Evolutionary conservation across 2,329 filamentous ascomycete genomes (phyloP).

Genomic region (Talaromyces sp.): DNA sequence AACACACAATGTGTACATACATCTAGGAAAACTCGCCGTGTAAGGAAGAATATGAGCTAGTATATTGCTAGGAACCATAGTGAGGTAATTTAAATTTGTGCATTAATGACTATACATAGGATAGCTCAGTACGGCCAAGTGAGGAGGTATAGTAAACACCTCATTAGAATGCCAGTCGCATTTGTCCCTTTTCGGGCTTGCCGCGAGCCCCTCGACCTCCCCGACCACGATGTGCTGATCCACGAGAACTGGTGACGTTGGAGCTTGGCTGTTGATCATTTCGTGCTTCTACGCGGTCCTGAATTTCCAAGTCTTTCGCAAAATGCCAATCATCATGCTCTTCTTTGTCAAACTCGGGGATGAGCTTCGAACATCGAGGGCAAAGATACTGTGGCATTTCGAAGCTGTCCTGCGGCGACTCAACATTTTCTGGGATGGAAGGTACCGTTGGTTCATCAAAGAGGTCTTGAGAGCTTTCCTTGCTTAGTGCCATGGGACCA

Average conservation of each 20-base stretch:
- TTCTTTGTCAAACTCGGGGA: slow-evolving; percentile 62
- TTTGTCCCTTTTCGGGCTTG: slow-evolving; percentile 41
- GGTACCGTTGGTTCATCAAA: neutral
- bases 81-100: no score
- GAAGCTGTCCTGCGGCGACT: neutral
- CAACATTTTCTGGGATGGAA: neutral
- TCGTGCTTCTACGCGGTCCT: slow-evolving; percentile 53
- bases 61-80: no score
- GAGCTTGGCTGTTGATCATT: slow-evolving; percentile 16
- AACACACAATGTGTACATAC: no score
- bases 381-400: slow-evolving; percentile 53
- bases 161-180: slow-evolving; percentile 38
- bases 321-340: slow-evolving; percentile 95
- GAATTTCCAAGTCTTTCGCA: slow-evolving; percentile 78
- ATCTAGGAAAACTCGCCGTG: no score
- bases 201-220: slow-evolving; percentile 28
- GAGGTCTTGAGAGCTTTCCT: neutral
- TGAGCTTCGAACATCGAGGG: slow-evolving; percentile 64
- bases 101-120: no score
- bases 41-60: no score
- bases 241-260: slow-evolving; percentile 17
- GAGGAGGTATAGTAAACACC: neutral
- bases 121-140: neutral
- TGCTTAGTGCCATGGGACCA: neutral
- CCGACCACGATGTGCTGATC: slow-evolving; percentile 26